These are phyloP conservation scores for Microbotryum scabiosae DNA, from an alignment of 1,284 basidiomycete genomes.

Conservation along the genomic window DNA sequence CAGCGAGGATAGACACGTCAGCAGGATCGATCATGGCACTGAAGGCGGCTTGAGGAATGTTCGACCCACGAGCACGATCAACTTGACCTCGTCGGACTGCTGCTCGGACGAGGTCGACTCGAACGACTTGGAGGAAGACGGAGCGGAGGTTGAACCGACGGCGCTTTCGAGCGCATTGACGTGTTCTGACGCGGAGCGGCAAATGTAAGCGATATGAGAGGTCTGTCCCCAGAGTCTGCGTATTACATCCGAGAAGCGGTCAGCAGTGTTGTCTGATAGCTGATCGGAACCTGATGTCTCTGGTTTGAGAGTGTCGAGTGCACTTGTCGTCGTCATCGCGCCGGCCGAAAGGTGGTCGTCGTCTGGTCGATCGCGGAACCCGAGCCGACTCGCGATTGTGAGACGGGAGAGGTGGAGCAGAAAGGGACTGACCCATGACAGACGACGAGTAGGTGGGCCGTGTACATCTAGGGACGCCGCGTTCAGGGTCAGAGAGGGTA, in stretches of 20 bases:
- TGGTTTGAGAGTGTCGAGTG: too few species aligned
- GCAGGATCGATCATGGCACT: too few species aligned
- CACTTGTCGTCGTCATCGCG: too few species aligned
- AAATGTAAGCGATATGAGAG: constrained; percentile 25
- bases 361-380: not conserved
- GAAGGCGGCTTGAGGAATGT: too few species aligned
- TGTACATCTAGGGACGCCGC: not conserved
- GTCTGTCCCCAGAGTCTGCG: constrained; percentile 29
- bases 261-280: too few species aligned
- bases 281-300: not conserved
- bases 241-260: too few species aligned
- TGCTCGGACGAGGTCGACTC: not conserved
- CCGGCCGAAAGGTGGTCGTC: not conserved
- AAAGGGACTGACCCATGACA: constrained; percentile 3
- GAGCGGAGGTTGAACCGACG: not conserved
- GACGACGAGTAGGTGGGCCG: constrained; percentile 17
- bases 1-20: too few species aligned
- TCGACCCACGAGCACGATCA: constrained; percentile 14
- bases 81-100: not conserved
- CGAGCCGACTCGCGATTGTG: not conserved
- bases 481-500: not conserved
- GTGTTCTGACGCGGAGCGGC: constrained; percentile 13
- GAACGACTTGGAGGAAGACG: not conserved
- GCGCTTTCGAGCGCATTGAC: not conserved
- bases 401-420: not conserved